Conservation (phyloP, 2,329 filamentous ascomycete species). For the Diaporthe citrichinensis region DNA sequence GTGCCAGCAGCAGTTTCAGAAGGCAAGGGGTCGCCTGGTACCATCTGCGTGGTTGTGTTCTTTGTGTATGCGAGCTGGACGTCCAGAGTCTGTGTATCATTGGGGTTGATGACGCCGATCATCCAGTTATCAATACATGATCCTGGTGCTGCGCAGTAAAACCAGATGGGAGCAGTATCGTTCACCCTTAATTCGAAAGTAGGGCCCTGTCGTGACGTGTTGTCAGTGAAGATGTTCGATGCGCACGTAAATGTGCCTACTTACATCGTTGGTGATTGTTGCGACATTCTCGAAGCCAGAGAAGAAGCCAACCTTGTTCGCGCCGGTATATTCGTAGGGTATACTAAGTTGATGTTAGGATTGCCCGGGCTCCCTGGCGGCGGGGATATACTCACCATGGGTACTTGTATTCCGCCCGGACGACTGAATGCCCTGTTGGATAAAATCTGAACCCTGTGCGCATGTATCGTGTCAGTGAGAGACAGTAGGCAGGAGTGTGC, state of each 20-base stretch:
- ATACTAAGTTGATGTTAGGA: slow-evolving; percentile 51
- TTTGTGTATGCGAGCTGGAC: slow-evolving; percentile 62
- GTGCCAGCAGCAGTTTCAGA: slow-evolving; percentile 54
- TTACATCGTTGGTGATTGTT: slow-evolving; percentile 61
- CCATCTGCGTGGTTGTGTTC: slow-evolving; percentile 65
- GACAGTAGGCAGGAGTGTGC: not conserved
- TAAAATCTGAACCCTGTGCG: slow-evolving; percentile 70
- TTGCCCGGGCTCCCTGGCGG: not conserved
- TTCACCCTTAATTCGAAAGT: slow-evolving; percentile 65
- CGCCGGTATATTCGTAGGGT: slow-evolving; percentile 68
- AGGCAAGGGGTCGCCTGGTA: slow-evolving; percentile 69
- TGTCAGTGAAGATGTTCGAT: slow-evolving; percentile 19
- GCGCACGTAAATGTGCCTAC: slow-evolving; percentile 46
- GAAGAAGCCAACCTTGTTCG: slow-evolving; percentile 66
- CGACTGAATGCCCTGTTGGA: slow-evolving; percentile 75
- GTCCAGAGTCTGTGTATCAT: slow-evolving; percentile 62
- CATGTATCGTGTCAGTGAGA: slow-evolving; percentile 35
- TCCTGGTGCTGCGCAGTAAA: slow-evolving; percentile 77
- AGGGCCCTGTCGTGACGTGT: slow-evolving; percentile 53
- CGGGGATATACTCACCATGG: slow-evolving; percentile 60
- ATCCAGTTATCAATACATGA: slow-evolving; percentile 78
- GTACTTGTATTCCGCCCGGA: slow-evolving; percentile 68
- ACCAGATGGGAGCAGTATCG: slow-evolving; percentile 75
- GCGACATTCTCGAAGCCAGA: slow-evolving; percentile 64
- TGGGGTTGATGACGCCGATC: slow-evolving; percentile 83